Base-by-base conservation (phyloP, 768 basidiomycete genomes). In the Boletus speciosus region DNA sequence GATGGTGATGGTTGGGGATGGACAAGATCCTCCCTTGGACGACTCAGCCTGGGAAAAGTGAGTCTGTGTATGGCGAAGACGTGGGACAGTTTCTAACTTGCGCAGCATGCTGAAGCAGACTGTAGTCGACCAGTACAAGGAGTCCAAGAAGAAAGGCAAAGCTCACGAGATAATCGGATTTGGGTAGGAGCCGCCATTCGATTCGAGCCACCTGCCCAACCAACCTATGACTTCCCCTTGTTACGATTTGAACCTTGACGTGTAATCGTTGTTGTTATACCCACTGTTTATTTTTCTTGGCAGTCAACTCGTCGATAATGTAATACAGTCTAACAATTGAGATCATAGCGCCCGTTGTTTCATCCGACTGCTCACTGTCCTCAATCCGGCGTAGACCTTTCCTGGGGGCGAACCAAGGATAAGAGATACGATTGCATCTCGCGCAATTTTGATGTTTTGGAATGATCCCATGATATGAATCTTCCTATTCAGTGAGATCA, bases 381-480 rank as follows among this genome's bases (percentile, higher is more conserved):
- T 80, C 61, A 98, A 73, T 34, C 91, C 88, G 7, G 94, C 90
- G 62, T 98, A 91, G 6, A 93, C 91, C 67, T 93, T 92, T 48
- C 95, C 95, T 47, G 95, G 95, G 0, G 95, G 95, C 14, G 93
- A 95, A 32, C 95, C 95, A 15, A 98, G 79, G 60, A 98, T 98
- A 19, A 97, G 81, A 14, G 92, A 93, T 27, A 97, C 95, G 57
- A 99, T 86, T 6, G 97, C 94, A 71, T 98, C 96, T 52, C 95
- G 82, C 0, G 97, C 97, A 54, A 98, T 83, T 73, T 96, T 97
- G 78, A 99, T 98, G 66, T 97, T 97, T 76, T 95, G 92, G 76
- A 97, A 98, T 15, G 95, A 96, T 23, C 97, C 97, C 71, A 99
- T 86, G 62, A 99, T 98, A 63, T 98, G 95, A 37, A 99, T 97